These are phyloP conservation scores for Populus hybrid DNA, from an alignment of 441 rosid species.

Conservation along the genomic window DNA sequence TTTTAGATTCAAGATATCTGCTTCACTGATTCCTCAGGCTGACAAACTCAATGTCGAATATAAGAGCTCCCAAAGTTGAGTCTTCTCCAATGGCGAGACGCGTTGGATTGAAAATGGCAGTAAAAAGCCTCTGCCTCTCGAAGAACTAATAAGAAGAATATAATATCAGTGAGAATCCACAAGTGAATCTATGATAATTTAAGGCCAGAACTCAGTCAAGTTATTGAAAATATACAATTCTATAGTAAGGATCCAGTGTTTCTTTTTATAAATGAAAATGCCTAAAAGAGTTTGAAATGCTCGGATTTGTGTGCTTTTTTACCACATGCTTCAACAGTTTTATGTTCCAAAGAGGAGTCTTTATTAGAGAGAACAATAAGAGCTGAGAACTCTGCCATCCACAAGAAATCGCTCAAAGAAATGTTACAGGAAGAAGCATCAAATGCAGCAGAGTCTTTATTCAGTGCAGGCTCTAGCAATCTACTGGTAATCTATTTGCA, in stretches of 20 bases:
- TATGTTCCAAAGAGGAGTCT: not conserved
- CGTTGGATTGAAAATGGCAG: constrained; percentile 72
- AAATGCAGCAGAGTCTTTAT: not conserved
- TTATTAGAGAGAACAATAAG: not conserved
- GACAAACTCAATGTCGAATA: constrained; percentile 66
- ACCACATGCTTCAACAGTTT: not conserved
- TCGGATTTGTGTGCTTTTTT: no score
- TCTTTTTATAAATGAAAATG: not conserved
- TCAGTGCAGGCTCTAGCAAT: no score
- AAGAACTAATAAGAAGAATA: constrained; percentile 46
- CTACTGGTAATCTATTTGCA: no score
- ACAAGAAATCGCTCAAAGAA: not conserved
- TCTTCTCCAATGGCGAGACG: constrained; percentile 80
- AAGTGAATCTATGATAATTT: not conserved
- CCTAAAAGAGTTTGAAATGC: not conserved
- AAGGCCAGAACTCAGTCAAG: not conserved
- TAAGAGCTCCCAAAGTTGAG: constrained; percentile 58
- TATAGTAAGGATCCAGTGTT: not conserved
- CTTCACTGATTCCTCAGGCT: constrained; percentile 38
- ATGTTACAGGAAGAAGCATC: not conserved
- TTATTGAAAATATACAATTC: not conserved
- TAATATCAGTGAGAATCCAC: constrained; percentile 3
- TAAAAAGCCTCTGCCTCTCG: constrained; percentile 72
- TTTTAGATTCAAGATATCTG: not conserved
- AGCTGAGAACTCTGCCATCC: not conserved